Conservation (phyloP, 306 rosid genomes). For the Vicia sativa region DNA sequence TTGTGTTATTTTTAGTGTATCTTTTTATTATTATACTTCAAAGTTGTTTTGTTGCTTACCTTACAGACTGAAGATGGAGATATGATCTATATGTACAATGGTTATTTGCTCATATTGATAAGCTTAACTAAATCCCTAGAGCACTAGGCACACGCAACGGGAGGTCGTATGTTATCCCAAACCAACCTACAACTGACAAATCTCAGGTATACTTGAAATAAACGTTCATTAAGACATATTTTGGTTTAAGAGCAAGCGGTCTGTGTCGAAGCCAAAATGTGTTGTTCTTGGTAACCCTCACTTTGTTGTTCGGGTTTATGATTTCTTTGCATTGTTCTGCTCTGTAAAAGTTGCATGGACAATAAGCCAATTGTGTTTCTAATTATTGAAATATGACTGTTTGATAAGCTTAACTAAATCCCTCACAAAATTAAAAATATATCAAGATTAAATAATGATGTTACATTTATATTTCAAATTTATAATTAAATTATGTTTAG, state of each 20-base stretch:
- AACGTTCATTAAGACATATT: conserved; percentile 6
- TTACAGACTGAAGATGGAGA: conserved; percentile 94
- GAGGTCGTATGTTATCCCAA: conserved; percentile 39
- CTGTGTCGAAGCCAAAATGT: too few species aligned
- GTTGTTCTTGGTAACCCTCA: too few species aligned
- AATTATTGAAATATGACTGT: too few species aligned
- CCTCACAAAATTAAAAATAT: too few species aligned
- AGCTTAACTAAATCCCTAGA: conserved; percentile 75
- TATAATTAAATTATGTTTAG: neutral
- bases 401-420: too few species aligned
- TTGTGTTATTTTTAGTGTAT: conserved; percentile 12
- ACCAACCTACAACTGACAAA: conserved; percentile 42
- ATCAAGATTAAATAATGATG: conserved; percentile 4
- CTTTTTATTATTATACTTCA: conserved; percentile 33
- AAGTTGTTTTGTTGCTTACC: conserved; percentile 32
- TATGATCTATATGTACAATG: conserved; percentile 90
- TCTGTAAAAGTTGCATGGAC: too few species aligned
- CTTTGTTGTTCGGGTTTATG: too few species aligned
- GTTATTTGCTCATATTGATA: conserved; percentile 89
- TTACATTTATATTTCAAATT: conserved; percentile 5
- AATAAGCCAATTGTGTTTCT: too few species aligned
- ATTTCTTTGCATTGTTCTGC: too few species aligned
- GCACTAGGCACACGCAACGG: conserved; percentile 50
- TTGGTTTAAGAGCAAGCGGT: too few species aligned
- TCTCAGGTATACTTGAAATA: conserved; percentile 51